Evolutionary conservation across 2,329 filamentous ascomycete species (phyloP), one percentile per base, ranked within the genome.

Genomic region (Pseudogymnoascus pannorum): DNA sequence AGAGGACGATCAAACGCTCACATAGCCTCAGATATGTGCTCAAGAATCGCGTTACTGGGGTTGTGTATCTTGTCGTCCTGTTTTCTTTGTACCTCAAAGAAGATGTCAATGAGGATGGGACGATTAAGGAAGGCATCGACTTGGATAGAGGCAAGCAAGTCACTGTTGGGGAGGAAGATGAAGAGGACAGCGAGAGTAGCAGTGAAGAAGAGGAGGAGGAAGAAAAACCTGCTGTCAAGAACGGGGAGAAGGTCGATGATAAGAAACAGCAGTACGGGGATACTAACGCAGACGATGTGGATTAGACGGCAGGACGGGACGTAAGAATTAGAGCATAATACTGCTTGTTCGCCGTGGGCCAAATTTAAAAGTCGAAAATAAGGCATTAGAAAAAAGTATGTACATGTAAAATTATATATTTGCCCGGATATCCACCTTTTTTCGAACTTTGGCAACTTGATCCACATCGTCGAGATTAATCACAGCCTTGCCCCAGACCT

Each of bases 1-100:
- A 72, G 66, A 58, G 36, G 18, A 40, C 36, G 33, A 51, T 60
- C 58, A 81, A 84, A 72, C 89, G 89, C 79, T 88, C 89, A 78
- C 90, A 95, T 76, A 81, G 86, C 67, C 83, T 95, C 76, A 92
- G 92, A 82, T 97, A 97, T 75, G 91, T 95, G 62, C 81, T 97
- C 71, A 93, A 92, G 72, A 89, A 97, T 74, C 85, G 84, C 64
- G 75, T 79, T 20, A 93, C 89, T 0, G 83, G 83, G 57, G 82
- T 89, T 33, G 81, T 90, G 14, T 90, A 96, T 68, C 84, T 96
- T 29, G 90, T 93, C 51, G 79, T 97, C 14, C 75, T 91, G 4
- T 93, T 97, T 72, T 88, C 87, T 16, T 78, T 97, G 3, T 80
- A 94, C 63, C 81, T 87, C 7, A 86, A 84, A 61, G 86, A 89